Conservation (phyloP, 2,329 filamentous ascomycete species). For the Drechslerella stenobrocha region DNA sequence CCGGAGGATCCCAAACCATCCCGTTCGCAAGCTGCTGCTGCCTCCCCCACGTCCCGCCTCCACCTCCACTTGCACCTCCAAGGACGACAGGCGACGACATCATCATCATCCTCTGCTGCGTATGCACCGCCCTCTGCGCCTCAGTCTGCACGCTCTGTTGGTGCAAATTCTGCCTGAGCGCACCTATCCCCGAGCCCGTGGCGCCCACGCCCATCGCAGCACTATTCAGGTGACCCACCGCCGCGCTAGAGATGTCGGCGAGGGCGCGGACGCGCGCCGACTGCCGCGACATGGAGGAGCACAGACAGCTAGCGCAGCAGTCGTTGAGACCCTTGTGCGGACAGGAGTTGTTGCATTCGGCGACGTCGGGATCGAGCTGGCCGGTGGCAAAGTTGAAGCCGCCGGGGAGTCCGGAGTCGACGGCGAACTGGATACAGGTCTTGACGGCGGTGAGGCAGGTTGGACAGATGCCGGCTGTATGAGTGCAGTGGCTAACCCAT, state of each 20-base stretch:
- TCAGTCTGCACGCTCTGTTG: no score
- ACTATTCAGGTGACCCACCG: background rate
- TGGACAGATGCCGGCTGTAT: background rate
- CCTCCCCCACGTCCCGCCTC: slow-evolving; percentile 5
- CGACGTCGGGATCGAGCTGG: slow-evolving; percentile 18
- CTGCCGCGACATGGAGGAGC: slow-evolving; percentile 3
- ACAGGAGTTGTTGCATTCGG: slow-evolving; percentile 22
- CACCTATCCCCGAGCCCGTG: background rate
- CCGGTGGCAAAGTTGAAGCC: slow-evolving; percentile 29
- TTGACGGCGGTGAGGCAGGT: slow-evolving; percentile 3
- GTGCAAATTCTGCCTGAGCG: background rate
- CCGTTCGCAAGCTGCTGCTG: slow-evolving; percentile 6
- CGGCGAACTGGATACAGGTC: slow-evolving; percentile 20
- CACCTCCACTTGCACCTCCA: slow-evolving; percentile 11
- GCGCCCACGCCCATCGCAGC: background rate
- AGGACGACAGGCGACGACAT: background rate
- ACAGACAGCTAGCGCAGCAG: slow-evolving; percentile 17
- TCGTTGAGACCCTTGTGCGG: slow-evolving; percentile 24
- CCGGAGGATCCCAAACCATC: slow-evolving; percentile 11
- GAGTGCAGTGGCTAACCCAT: slow-evolving; percentile 16
- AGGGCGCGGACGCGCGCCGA: slow-evolving; percentile 3
- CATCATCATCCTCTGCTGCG: background rate
- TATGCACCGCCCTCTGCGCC: background rate
- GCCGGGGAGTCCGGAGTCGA: slow-evolving; percentile 21
- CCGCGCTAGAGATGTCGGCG: background rate